Evolutionary conservation across 768 basidiomycete genomes (phyloP), one percentile per base, ranked within the genome.

Genomic region (Pisolithus orientalis): DNA sequence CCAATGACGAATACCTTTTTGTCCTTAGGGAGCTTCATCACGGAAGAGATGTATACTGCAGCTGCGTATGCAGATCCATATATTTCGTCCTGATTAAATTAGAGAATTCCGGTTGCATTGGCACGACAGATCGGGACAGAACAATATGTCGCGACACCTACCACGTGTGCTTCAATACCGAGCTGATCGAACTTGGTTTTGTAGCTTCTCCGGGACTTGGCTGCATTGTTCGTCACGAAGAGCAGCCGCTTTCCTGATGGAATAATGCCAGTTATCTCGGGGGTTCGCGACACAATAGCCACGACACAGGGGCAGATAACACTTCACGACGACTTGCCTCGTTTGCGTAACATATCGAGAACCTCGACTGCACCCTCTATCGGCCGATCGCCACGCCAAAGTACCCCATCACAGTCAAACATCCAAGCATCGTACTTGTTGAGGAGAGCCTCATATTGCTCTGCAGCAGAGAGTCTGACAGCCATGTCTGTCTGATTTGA

Each of bases 161-260:
- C 95, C 62, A 88, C 85, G 64, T 84, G 76, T 32, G 84, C 91
- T 65, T 92, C 77, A 34, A 97, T 77, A 39, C 90, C 93, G 49
- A 98, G 79, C 62, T 83, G 77, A 69, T 97, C 92, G 65, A 99
- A 96, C 69, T 94, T 95, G 43, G 71, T 72, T 75, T 91, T 94
- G 80, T 94, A 94, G 65, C 72, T 84, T 65, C 72, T 81, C 56
- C 96, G 75, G 5, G 93, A 95, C 72, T 97, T 95, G 51, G 86
- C 90, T 44, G 95, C 94, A 66, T 98, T 99, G 72, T 99, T 99
- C 16, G 94, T 97, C 47, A 96, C 94, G 63, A 98, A 98, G 9
- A 97, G 70, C 31, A 96, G 72, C 54, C 78, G 76, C 91, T 97
- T 64, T 78, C 92, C 92, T 67, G 53, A 43, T 45, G 11, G 21